A percentile compares a stretch with the other conserved stretches of the same genome.
Conservation (phyloP, 176 grass and related monocot genomes). For the Carex parvula region DNA sequence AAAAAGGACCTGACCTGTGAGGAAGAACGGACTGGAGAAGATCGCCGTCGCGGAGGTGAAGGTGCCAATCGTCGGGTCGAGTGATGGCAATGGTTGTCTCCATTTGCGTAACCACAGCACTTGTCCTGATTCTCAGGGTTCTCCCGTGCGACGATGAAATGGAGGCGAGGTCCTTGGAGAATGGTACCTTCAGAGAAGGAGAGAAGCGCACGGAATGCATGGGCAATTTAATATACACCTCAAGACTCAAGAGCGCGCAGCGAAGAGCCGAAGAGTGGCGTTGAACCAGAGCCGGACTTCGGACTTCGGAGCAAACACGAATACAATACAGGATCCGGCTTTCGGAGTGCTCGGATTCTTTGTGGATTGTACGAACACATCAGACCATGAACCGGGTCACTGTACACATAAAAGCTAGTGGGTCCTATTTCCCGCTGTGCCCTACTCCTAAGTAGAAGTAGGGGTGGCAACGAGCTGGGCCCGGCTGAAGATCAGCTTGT, state of each 20-base stretch:
- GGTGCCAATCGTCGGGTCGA: slow-evolving; percentile 90
- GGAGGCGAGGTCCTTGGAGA: not conserved
- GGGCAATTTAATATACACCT: not conserved
- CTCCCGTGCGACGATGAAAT: not conserved
- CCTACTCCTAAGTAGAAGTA: no score
- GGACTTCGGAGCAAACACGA: no score
- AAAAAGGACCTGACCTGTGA: slow-evolving; percentile 41
- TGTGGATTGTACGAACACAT: no score
- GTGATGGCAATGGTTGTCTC: slow-evolving; percentile 43
- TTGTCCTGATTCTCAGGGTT: not conserved
- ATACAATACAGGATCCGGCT: no score
- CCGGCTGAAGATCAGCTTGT: no score
- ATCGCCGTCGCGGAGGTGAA: slow-evolving; percentile 73
- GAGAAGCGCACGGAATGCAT: not conserved
- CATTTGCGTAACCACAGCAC: not conserved
- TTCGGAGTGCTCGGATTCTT: no score
- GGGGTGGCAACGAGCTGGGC: no score
- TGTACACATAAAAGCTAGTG: no score
- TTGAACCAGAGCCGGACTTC: no score
- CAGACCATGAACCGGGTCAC: no score
- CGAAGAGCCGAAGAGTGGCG: not conserved
- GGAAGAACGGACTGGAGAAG: slow-evolving; percentile 62
- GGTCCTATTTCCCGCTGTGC: no score
- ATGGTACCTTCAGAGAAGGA: not conserved
- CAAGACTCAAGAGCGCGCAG: not conserved